A percentile compares a stretch with the other conserved stretches of the same genome.
These are phyloP conservation scores for Aspergillus ustus DNA, from an alignment of 2,329 filamentous ascomycete species.

Conservation along the genomic window DNA sequence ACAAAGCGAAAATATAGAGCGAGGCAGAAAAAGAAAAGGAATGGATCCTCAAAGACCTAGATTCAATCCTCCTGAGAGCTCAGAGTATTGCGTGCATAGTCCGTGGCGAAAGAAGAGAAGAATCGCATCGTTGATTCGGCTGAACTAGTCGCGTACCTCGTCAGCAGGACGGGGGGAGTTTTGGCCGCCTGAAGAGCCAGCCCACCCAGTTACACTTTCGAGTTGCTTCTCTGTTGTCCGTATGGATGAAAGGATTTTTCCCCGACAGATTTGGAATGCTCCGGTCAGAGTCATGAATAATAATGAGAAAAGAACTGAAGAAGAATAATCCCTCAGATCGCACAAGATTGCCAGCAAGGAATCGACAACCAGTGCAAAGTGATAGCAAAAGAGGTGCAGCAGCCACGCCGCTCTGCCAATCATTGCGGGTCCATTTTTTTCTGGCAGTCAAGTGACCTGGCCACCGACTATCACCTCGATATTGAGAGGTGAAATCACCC, in stretches of 20 bases:
- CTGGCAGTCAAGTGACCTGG: conserved; percentile 30
- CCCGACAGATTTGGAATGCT: neutral
- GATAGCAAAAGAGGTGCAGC: conserved; percentile 20
- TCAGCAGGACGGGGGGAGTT: conserved; percentile 32
- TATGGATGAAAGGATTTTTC: neutral
- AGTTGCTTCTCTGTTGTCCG: neutral
- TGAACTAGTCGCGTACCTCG: conserved; percentile 24
- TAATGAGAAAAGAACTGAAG: neutral
- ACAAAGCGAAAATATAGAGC: neutral
- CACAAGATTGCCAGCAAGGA: conserved; percentile 5
- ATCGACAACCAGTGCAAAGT: conserved; percentile 18
- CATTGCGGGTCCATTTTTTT: conserved; percentile 25
- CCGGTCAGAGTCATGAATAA: neutral
- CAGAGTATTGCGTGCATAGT: conserved; percentile 7
- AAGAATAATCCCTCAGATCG: conserved; percentile 7
- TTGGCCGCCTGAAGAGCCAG: conserved; percentile 6
- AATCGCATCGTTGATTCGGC: conserved; percentile 20
- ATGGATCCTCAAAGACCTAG: neutral
- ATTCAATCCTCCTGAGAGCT: neutral
- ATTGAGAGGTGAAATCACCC: conserved; percentile 22
- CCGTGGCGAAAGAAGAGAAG: conserved; percentile 37
- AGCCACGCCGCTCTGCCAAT: conserved; percentile 21
- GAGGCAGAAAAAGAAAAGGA: conserved; percentile 1
- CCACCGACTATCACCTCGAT: conserved; percentile 11
- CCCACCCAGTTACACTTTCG: neutral